phyloP scores from a whole-genome alignment of 2,329 filamentous ascomycete genomes.

The Thelonectria discophora region DNA sequence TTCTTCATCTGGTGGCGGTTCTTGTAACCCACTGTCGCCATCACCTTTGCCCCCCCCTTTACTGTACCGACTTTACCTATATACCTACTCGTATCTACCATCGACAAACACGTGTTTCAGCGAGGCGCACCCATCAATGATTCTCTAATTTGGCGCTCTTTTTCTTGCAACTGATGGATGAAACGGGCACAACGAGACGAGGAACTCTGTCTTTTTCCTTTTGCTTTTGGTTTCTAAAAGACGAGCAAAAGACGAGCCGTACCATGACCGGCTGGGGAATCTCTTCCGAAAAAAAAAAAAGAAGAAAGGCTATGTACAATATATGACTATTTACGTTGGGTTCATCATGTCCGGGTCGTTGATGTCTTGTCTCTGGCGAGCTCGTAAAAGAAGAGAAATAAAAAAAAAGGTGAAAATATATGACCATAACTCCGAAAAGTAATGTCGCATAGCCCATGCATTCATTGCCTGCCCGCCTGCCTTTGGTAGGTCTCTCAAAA shows the following conservation, averaged over 20 bases:
- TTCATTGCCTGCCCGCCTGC: constrained; percentile 1
- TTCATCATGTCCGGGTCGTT: constrained; percentile 22
- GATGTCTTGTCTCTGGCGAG: constrained; percentile 26
- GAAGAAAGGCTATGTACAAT: constrained; percentile 36
- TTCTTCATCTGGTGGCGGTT: constrained; percentile 94
- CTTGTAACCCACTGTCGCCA: constrained; percentile 66
- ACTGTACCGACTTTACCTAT: neutral
- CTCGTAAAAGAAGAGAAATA: constrained; percentile 21
- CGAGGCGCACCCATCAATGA: constrained; percentile 24
- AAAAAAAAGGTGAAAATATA: too few species aligned
- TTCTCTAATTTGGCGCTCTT: constrained; percentile 13
- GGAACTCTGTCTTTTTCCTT: neutral
- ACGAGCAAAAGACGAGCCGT: constrained; percentile 5
- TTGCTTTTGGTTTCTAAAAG: too few species aligned
- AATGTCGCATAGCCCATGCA: constrained; percentile 14
- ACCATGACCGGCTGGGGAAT: constrained; percentile 8
- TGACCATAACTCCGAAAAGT: constrained; percentile 21
- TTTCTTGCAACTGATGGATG: neutral
- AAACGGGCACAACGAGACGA: constrained; percentile 8
- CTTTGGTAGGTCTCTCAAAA: constrained; percentile 17
- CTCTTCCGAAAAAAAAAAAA: constrained; percentile 10
- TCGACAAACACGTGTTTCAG: constrained; percentile 26
- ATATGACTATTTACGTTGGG: constrained; percentile 33
- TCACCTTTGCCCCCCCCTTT: neutral
- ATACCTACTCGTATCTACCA: constrained; percentile 24